A percentile compares a stretch with the other conserved stretches of the same genome.
phyloP scores from a whole-genome alignment of 2,329 filamentous ascomycete species.

The Grosmannia huntii region DNA sequence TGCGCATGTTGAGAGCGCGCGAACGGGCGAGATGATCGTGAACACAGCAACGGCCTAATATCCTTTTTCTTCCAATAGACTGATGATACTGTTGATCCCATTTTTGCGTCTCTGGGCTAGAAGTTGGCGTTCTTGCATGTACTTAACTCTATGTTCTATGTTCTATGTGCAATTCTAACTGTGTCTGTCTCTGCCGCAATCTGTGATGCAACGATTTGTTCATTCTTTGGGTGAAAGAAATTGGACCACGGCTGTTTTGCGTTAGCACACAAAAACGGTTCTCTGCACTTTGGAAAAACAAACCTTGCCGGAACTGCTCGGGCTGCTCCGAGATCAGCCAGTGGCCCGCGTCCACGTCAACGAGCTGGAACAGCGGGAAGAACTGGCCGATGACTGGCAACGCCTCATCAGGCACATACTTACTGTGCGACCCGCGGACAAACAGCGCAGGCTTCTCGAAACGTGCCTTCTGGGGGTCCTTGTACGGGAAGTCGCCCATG shows the following conservation, averaged over 20 bases:
- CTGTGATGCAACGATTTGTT: neutral
- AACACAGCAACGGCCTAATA: neutral
- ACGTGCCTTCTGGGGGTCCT: slow-evolving; percentile 49
- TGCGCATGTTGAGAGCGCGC: neutral
- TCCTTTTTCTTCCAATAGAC: neutral
- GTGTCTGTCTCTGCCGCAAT: neutral
- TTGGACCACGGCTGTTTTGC: slow-evolving; percentile 18
- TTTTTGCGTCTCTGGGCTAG: neutral
- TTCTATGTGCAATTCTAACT: neutral
- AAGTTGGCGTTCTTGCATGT: neutral
- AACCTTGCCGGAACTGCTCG: slow-evolving; percentile 62
- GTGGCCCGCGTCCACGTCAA: slow-evolving; percentile 67
- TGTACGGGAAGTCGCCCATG: slow-evolving; percentile 83
- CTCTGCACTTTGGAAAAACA: slow-evolving; percentile 15
- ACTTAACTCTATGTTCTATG: neutral
- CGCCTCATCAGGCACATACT: slow-evolving; percentile 69
- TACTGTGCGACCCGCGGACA: slow-evolving; percentile 62
- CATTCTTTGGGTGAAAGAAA: slow-evolving; percentile 22
- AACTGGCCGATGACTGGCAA: slow-evolving; percentile 69
- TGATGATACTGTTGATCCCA: neutral
- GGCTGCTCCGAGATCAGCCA: slow-evolving; percentile 88
- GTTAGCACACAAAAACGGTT: neutral
- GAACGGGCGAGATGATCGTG: neutral
- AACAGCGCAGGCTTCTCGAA: slow-evolving; percentile 74
- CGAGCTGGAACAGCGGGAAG: slow-evolving; percentile 64